Conservation (phyloP, 768 basidiomycete species). For the Omphalotus guepiniiformis region DNA sequence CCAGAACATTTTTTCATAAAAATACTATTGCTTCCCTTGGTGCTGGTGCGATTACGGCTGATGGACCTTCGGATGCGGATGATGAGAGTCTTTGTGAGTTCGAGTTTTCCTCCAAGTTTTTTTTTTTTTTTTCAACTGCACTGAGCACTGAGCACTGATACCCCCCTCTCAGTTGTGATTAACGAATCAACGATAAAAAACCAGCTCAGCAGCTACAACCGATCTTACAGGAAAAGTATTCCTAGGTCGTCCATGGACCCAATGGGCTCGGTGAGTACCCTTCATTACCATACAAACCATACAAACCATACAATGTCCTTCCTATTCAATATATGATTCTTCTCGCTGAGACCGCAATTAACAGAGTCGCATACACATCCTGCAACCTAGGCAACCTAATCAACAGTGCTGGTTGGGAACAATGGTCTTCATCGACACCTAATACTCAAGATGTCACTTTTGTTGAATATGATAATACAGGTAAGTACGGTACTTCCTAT, state of each 20-base stretch:
- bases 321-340: not conserved
- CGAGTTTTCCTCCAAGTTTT: not conserved
- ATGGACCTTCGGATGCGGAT: constrained; percentile 14
- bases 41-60: constrained; percentile 17
- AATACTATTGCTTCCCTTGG: constrained; percentile 16
- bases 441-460: constrained; percentile 24
- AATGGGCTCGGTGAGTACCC: constrained; percentile 18
- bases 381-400: constrained; percentile 18
- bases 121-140: too few species aligned
- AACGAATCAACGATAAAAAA: constrained; percentile 19
- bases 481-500: constrained; percentile 4
- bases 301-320: not conserved
- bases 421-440: constrained; percentile 22
- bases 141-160: too few species aligned
- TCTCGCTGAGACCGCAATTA: not conserved
- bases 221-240: constrained; percentile 19
- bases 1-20: constrained; percentile 15
- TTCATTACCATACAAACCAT: too few species aligned
- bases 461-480: constrained; percentile 21
- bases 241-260: constrained; percentile 21
- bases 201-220: constrained; percentile 15
- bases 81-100: constrained; percentile 19
- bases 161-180: constrained; percentile 25
- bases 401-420: constrained; percentile 23
- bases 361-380: constrained; percentile 22